phyloP scores from a whole-genome alignment of 257 asterid genomes.

The Solanum etuberosum region DNA sequence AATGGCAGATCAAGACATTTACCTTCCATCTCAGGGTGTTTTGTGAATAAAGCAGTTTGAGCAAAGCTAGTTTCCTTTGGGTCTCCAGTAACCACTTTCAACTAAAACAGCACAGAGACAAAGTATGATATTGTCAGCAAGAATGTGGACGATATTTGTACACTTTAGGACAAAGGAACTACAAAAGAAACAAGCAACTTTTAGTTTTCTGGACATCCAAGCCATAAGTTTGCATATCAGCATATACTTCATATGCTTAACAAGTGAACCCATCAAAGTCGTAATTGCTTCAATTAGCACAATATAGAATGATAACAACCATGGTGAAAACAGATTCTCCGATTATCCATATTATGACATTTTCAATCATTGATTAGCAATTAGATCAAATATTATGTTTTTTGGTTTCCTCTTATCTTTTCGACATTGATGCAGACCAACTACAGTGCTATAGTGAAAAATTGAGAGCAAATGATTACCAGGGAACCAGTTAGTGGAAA shows the following conservation, averaged over 20 bases:
- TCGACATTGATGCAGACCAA: not conserved
- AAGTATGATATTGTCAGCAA: not conserved
- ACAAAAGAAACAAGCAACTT: not conserved
- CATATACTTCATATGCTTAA: not conserved
- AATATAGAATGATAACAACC: not conserved
- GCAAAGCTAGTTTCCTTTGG: slow-evolving; percentile 59
- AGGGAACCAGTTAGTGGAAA: not conserved
- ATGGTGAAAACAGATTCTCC: not conserved
- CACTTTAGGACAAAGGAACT: not conserved
- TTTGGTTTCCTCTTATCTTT: not conserved
- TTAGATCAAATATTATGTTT: not conserved
- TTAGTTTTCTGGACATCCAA: not conserved
- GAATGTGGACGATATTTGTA: not conserved
- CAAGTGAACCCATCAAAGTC: not conserved
- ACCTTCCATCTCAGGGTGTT: slow-evolving; percentile 85
- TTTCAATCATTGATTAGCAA: not conserved
- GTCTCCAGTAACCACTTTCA: slow-evolving; percentile 33
- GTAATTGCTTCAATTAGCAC: not conserved
- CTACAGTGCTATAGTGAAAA: not conserved
- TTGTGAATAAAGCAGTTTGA: slow-evolving; percentile 48
- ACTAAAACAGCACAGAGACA: slow-evolving; percentile 26
- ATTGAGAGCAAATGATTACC: not conserved
- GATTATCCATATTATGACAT: not conserved
- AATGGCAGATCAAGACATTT: not conserved
- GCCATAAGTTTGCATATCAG: not conserved